These are phyloP conservation scores for Apiospora rasikravindrae DNA, from an alignment of 2,329 filamentous ascomycete species.

Conservation along the genomic window DNA sequence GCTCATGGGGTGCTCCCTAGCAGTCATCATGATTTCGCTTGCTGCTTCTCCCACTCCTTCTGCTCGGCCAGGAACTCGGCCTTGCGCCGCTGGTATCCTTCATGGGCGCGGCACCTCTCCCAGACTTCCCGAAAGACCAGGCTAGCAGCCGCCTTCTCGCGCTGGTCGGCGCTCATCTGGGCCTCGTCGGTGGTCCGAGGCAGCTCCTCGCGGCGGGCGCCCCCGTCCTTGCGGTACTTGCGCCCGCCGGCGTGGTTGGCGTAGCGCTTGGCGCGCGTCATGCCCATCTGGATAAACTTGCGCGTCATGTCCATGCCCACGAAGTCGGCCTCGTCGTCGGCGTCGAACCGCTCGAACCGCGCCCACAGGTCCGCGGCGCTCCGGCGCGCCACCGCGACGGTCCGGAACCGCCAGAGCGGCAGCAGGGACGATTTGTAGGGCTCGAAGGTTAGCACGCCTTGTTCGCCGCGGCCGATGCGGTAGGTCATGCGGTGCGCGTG, in stretches of 20 bases:
- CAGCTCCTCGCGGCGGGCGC: conserved; percentile 41
- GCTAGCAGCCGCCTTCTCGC: conserved; percentile 56
- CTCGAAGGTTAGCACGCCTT: conserved; percentile 65
- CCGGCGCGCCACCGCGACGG: conserved; percentile 52
- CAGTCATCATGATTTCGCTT: neutral
- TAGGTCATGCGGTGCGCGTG: conserved; percentile 23
- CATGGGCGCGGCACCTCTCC: conserved; percentile 50
- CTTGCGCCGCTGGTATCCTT: conserved; percentile 51
- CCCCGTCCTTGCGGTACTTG: conserved; percentile 55
- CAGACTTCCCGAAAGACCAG: conserved; percentile 54
- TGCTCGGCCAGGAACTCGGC: conserved; percentile 53
- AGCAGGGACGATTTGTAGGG: conserved; percentile 67
- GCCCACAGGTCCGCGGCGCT: conserved; percentile 55
- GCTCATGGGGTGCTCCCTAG: neutral
- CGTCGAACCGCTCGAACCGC: conserved; percentile 53
- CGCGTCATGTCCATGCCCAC: conserved; percentile 25
- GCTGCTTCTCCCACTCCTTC: conserved; percentile 22
- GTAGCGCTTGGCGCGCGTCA: conserved; percentile 65
- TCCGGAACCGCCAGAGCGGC: conserved; percentile 65
- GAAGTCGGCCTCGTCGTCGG: conserved; percentile 6
- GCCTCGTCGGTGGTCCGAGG: conserved; percentile 44
- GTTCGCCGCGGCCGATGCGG: conserved; percentile 62
- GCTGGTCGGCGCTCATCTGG: conserved; percentile 32
- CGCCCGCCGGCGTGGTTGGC: conserved; percentile 60
- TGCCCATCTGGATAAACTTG: conserved; percentile 64